These are phyloP conservation scores for Ustilago sp. DNA, from an alignment of 1,284 basidiomycete genomes.

Conservation along the genomic window DNA sequence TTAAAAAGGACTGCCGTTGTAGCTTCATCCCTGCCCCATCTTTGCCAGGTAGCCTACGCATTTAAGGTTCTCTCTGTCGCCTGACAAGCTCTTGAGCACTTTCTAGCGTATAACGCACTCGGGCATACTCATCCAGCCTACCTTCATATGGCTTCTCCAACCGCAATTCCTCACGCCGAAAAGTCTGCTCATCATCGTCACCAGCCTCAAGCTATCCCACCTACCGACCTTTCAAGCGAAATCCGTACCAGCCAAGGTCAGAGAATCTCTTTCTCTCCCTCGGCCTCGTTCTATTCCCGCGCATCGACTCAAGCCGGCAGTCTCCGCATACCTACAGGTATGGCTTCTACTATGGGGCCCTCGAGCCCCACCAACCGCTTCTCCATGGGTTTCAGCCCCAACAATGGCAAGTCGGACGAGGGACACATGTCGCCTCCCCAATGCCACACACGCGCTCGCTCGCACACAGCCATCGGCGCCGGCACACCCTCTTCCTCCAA, in stretches of 20 bases:
- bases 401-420: slow-evolving; percentile 21
- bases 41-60: not conserved
- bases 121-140: not conserved
- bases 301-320: slow-evolving; percentile 26
- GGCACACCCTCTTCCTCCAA: slow-evolving; percentile 23
- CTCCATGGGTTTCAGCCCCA: slow-evolving; percentile 35
- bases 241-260: slow-evolving; percentile 47
- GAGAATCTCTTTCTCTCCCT: slow-evolving; percentile 44
- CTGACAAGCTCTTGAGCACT: not conserved
- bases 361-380: slow-evolving; percentile 40
- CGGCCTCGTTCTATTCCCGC: slow-evolving; percentile 44
- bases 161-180: slow-evolving; percentile 55
- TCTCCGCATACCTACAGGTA: slow-evolving; percentile 35
- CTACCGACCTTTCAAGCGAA: slow-evolving; percentile 42
- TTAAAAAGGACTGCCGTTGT: not conserved
- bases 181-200: slow-evolving; percentile 56
- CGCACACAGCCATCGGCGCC: slow-evolving; percentile 43
- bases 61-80: not conserved
- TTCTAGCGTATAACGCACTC: too few relatives aligned
- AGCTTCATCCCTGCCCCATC: not conserved
- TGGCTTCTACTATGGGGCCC: slow-evolving; percentile 38
- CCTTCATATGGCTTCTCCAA: slow-evolving; percentile 54
- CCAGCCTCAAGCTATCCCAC: slow-evolving; percentile 13
- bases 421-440: slow-evolving; percentile 34
- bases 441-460: slow-evolving; percentile 41